Percentiles rank a stretch among this genome's conserved stretches.
These are phyloP conservation scores for Candida anglica DNA, from an alignment of 805 yeast genomes.

Conservation along the genomic window DNA sequence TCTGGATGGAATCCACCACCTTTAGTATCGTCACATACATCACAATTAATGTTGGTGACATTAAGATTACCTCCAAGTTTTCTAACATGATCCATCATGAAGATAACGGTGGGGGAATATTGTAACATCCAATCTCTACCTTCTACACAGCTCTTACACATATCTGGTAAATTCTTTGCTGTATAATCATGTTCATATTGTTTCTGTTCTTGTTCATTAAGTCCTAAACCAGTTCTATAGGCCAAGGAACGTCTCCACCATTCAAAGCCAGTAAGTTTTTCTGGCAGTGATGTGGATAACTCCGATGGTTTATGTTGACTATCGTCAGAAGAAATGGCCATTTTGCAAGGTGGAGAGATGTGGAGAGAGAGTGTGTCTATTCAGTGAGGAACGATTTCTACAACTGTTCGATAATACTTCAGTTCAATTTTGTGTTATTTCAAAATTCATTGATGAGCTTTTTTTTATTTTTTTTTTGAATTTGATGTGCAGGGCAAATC, in stretches of 20 bases:
- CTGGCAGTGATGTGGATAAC: conserved; percentile 22
- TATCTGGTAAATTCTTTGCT: conserved; percentile 35
- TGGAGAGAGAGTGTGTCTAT: too few relatives aligned
- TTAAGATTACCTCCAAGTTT: conserved; percentile 52
- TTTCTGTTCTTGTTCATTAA: conserved; percentile 45
- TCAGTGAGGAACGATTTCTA: too few relatives aligned
- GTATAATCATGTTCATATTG: conserved; percentile 59
- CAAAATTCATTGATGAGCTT: too few relatives aligned
- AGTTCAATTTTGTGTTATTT: too few relatives aligned
- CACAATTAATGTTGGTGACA: conserved; percentile 64
- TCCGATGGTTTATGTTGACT: conserved; percentile 1
- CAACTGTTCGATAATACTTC: too few relatives aligned
- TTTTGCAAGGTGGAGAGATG: too few relatives aligned
- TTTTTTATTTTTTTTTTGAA: too few relatives aligned
- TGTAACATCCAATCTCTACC: conserved; percentile 75
- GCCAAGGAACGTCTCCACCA: conserved; percentile 79
- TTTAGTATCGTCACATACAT: conserved; percentile 71
- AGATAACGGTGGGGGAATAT: conserved; percentile 80
- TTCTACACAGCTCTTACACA: conserved; percentile 70
- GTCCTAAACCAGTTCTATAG: conserved; percentile 68
- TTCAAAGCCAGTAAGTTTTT: conserved; percentile 50
- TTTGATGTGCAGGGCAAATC: too few relatives aligned
- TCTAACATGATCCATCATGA: conserved; percentile 80
- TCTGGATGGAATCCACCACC: conserved; percentile 95
- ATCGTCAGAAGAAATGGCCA: conserved; percentile 5